phyloP scores from a whole-genome alignment of 2,329 filamentous ascomycete genomes.

The Trichoderma hamatum region DNA sequence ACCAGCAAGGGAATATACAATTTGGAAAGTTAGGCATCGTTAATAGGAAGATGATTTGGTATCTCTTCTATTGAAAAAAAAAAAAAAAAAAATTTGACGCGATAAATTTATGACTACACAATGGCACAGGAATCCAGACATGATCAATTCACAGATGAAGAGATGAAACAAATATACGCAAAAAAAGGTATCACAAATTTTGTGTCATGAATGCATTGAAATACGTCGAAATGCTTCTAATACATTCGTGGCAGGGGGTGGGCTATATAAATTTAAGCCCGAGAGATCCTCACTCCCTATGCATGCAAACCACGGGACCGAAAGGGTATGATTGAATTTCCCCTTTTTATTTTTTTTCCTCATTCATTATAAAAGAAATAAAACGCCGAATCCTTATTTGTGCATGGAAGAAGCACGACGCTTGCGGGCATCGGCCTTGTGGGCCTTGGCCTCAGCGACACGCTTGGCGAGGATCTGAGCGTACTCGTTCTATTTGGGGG shows the following conservation, averaged over 20 bases:
- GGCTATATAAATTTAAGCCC: conserved; percentile 36
- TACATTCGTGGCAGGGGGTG: conserved; percentile 41
- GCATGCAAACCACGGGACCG: conserved; percentile 47
- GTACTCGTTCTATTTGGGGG: conserved; percentile 83
- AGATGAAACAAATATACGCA: not conserved
- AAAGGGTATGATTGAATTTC: conserved; percentile 37
- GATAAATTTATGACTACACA: not conserved
- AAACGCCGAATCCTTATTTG: conserved; percentile 64
- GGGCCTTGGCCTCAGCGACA: conserved; percentile 92
- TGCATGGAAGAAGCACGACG: conserved; percentile 93
- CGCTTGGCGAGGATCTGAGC: conserved; percentile 95
- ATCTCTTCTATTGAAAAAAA: not conserved
- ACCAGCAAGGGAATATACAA: not conserved
- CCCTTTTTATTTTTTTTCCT: conserved; percentile 40
- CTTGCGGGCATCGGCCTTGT: conserved; percentile 94
- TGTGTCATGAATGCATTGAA: conserved; percentile 36
- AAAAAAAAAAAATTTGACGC: not conserved
- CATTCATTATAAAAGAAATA: conserved; percentile 32
- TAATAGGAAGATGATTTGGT: not conserved
- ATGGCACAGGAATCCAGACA: not conserved
- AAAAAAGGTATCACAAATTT: conserved; percentile 14
- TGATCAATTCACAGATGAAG: not conserved
- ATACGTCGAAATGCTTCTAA: conserved; percentile 44
- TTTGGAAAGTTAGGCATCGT: not conserved
- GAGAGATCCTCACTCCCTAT: conserved; percentile 45